These are phyloP conservation scores for Chimonanthus praecox DNA, from an alignment of 164 flowering plant genomes.

Conservation along the genomic window DNA sequence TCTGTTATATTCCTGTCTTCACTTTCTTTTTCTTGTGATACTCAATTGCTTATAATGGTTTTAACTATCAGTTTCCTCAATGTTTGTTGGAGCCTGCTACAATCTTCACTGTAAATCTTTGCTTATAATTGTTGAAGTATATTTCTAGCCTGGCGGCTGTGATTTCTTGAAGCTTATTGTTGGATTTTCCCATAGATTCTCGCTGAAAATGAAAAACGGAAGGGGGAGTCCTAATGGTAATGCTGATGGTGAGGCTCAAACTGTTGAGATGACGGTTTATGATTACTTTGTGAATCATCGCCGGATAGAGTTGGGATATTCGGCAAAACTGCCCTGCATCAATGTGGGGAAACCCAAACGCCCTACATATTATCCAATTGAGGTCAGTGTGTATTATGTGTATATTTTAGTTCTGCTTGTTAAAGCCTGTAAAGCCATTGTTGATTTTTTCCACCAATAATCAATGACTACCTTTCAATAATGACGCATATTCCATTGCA, in stretches of 20 bases:
- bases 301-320: constrained; percentile 28
- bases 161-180: background rate
- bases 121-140: background rate
- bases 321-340: constrained; percentile 53
- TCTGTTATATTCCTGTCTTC: too few relatives aligned
- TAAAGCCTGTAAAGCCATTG: background rate
- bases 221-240: constrained; percentile 11
- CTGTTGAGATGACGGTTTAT: constrained; percentile 46
- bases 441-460: too few relatives aligned
- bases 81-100: too few relatives aligned
- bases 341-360: constrained; percentile 68
- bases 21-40: too few relatives aligned
- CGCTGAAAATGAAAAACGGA: constrained; percentile 35
- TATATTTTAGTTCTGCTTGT: background rate
- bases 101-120: background rate
- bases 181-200: constrained; percentile 33
- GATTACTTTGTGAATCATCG: constrained; percentile 55
- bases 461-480: too few relatives aligned
- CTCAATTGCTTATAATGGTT: too few relatives aligned
- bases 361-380: constrained; percentile 57
- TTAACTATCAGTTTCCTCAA: too few relatives aligned
- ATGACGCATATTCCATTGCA: too few relatives aligned
- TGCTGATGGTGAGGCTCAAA: constrained; percentile 22
- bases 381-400: constrained; percentile 29
- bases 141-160: background rate